Evolutionary conservation across 441 rosid genomes (phyloP).

Genomic region (Gossypium davidsonii): DNA sequence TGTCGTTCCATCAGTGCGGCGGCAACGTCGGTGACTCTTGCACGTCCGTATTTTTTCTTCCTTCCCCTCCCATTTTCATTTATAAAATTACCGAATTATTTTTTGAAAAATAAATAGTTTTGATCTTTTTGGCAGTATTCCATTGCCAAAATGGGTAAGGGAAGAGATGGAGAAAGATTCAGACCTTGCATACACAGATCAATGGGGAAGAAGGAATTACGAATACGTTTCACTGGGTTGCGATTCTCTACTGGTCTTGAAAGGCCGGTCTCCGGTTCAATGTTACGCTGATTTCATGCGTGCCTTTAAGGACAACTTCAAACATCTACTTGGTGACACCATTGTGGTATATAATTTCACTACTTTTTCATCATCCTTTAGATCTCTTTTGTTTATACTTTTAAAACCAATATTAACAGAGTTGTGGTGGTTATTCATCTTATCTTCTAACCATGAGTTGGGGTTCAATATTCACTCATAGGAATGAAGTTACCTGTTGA

Average conservation of each 20-base stretch:
- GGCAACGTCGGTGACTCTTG: slow-evolving; percentile 96
- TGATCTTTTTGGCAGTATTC: slow-evolving; percentile 37
- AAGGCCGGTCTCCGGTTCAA: slow-evolving; percentile 76
- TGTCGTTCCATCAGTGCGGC: slow-evolving; percentile 96
- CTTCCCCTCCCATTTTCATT: background rate
- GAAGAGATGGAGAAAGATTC: slow-evolving; percentile 66
- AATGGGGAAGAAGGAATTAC: slow-evolving; percentile 89
- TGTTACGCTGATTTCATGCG: slow-evolving; percentile 89
- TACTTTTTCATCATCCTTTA: slow-evolving; percentile 34
- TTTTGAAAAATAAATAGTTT: background rate
- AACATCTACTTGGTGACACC: slow-evolving; percentile 71
- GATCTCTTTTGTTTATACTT: too few relatives aligned
- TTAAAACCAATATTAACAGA: too few relatives aligned
- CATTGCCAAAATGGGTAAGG: slow-evolving; percentile 74
- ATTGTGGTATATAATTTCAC: slow-evolving; percentile 49
- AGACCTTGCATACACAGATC: slow-evolving; percentile 86
- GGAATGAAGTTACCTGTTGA: too few relatives aligned
- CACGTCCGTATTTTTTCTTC: slow-evolving; percentile 36
- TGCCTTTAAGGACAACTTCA: slow-evolving; percentile 75
- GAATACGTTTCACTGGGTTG: slow-evolving; percentile 82
- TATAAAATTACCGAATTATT: too few relatives aligned
- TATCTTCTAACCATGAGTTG: too few relatives aligned
- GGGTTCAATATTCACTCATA: too few relatives aligned
- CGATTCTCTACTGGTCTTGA: slow-evolving; percentile 69
- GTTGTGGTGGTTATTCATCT: too few relatives aligned